Evolutionary conservation across 2,329 filamentous ascomycete species (phyloP).

Genomic region (Colletotrichum plurivorum): DNA sequence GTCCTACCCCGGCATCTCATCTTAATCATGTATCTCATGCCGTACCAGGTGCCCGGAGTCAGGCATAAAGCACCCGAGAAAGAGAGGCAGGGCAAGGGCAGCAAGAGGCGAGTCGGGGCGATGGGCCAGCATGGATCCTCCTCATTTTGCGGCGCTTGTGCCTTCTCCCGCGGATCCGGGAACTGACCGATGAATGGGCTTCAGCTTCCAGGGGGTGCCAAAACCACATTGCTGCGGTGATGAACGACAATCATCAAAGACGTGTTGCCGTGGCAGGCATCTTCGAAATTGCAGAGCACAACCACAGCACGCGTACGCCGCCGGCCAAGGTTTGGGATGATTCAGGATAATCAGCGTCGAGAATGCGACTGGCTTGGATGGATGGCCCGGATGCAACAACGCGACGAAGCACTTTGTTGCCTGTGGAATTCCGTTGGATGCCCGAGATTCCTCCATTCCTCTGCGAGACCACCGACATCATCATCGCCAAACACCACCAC

Average conservation of each 20-base stretch:
- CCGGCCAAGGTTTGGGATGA: slow-evolving; percentile 27
- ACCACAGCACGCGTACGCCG: neutral
- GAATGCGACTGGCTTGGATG: slow-evolving; percentile 35
- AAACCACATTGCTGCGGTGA: too few species aligned
- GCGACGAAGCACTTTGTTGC: slow-evolving; percentile 24
- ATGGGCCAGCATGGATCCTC: slow-evolving; percentile 24
- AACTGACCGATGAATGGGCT: neutral
- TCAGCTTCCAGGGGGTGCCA: slow-evolving; percentile 14
- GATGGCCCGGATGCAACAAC: slow-evolving; percentile 35
- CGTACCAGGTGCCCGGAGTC: slow-evolving; percentile 33
- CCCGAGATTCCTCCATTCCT: slow-evolving; percentile 38
- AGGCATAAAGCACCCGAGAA: slow-evolving; percentile 8
- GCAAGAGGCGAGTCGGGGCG: slow-evolving; percentile 14
- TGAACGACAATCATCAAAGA: slow-evolving; percentile 3
- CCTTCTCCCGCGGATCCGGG: slow-evolving; percentile 8
- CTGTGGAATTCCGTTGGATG: slow-evolving; percentile 29
- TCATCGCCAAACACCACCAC: neutral
- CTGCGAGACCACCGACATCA: slow-evolving; percentile 32
- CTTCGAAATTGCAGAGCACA: neutral
- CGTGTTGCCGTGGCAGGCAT: slow-evolving; percentile 6
- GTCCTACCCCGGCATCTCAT: slow-evolving; percentile 30
- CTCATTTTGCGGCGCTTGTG: slow-evolving; percentile 30
- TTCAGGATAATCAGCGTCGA: slow-evolving; percentile 31
- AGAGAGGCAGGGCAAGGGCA: slow-evolving; percentile 12
- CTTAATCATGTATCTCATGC: slow-evolving; percentile 24